Conservation (phyloP, 2,329 filamentous ascomycete species). For the Epichloe bromicola region DNA sequence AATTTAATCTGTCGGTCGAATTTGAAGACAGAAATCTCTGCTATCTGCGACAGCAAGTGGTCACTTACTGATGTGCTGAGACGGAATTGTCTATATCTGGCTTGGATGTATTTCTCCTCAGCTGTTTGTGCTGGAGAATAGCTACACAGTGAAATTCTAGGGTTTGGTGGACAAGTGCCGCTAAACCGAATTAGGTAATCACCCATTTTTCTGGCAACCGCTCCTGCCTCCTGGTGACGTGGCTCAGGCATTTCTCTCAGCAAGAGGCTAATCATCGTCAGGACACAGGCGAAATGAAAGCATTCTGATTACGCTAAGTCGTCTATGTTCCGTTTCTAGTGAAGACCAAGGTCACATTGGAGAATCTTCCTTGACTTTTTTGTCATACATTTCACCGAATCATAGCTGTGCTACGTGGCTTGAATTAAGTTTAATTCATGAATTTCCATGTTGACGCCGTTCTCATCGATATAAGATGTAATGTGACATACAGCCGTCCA, state of each 20-base stretch:
- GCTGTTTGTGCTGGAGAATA: constrained; percentile 28
- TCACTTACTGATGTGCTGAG: constrained; percentile 25
- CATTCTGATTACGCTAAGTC: background rate
- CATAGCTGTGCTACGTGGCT: constrained; percentile 17
- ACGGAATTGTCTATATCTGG: constrained; percentile 20
- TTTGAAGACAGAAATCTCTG: background rate
- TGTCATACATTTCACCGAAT: constrained; percentile 6
- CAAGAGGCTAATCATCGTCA: background rate
- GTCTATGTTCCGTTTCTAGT: no score
- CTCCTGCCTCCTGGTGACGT: background rate
- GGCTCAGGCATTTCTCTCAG: background rate
- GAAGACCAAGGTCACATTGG: background rate
- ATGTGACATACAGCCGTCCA: constrained; percentile 54
- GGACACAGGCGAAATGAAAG: background rate
- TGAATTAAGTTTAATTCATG: constrained; percentile 31
- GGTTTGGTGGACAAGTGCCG: constrained; percentile 27
- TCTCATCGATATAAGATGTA: constrained; percentile 42
- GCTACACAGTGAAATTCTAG: constrained; percentile 29
- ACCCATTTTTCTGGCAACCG: constrained; percentile 6
- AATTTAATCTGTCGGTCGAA: background rate
- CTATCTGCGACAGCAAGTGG: constrained; percentile 8
- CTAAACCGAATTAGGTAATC: constrained; percentile 30
- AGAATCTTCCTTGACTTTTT: background rate
- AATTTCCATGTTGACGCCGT: constrained; percentile 56
- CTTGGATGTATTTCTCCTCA: constrained; percentile 17